Percentiles rank a stretch among this genome's conserved stretches.
phyloP scores from a whole-genome alignment of 257 asterid species.

The Solanum sejunctum region DNA sequence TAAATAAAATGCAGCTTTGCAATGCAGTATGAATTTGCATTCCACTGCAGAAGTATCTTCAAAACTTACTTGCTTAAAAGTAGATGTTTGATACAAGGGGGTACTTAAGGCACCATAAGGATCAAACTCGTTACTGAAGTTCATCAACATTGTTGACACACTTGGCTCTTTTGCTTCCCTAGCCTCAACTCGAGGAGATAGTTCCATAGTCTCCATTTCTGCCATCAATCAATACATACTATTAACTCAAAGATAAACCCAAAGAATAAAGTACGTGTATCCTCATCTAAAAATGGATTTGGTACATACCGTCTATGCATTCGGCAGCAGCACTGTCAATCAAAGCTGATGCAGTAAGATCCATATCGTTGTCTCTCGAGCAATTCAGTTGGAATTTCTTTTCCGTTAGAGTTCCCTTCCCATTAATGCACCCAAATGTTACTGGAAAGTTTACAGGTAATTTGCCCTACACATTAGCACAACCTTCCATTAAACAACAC shows the following conservation, averaged over 20 bases:
- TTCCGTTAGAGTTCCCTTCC: constrained; percentile 15
- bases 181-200: constrained; percentile 17
- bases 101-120: constrained; percentile 82
- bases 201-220: constrained; percentile 22
- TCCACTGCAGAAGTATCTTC: background rate
- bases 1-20: background rate
- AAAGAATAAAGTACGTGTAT: background rate
- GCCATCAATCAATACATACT: constrained; percentile 4
- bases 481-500: constrained; percentile 1
- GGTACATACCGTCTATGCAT: constrained; percentile 29
- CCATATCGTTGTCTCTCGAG: constrained; percentile 47
- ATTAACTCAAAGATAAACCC: background rate
- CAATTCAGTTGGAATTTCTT: constrained; percentile 33
- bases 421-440: constrained; percentile 17
- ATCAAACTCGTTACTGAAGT: constrained; percentile 74
- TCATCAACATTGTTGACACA: constrained; percentile 81
- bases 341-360: constrained; percentile 37
- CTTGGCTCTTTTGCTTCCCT: constrained; percentile 32
- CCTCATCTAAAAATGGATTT: background rate
- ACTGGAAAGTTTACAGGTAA: constrained; percentile 16
- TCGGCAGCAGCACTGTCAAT: constrained; percentile 23
- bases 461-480: constrained; percentile 25
- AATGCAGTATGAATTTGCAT: background rate
- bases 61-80: constrained; percentile 81
- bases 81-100: constrained; percentile 95